Percentiles rank a stretch among this genome's conserved stretches.
Conservation (phyloP, 2,329 filamentous ascomycete species). For the Exophiala sp. region DNA sequence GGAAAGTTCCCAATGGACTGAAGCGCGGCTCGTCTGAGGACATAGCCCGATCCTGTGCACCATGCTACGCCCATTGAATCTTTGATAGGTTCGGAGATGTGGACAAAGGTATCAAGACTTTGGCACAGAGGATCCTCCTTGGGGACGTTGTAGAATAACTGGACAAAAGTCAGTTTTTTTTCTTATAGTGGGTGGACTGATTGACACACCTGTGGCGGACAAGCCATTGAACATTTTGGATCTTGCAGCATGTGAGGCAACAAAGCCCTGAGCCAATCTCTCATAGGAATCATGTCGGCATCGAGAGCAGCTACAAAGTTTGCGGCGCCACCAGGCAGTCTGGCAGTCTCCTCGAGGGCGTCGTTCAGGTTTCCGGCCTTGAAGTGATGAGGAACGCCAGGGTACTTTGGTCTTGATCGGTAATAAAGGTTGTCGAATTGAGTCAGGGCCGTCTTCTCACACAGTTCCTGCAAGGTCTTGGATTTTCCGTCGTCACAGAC, state of each 20-base stretch:
- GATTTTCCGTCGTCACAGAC: conserved; percentile 50
- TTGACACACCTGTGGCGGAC: conserved; percentile 26
- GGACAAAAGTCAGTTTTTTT: conserved; percentile 5
- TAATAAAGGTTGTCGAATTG: conserved; percentile 40
- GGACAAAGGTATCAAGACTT: conserved; percentile 23
- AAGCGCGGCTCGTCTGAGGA: conserved; percentile 29
- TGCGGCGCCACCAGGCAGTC: conserved; percentile 21
- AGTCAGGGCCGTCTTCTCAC: conserved; percentile 35
- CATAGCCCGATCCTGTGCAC: conserved; percentile 32
- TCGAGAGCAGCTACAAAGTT: conserved; percentile 31
- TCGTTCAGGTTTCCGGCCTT: conserved; percentile 30
- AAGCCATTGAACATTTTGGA: conserved; percentile 24
- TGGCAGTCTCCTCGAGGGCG: conserved; percentile 20
- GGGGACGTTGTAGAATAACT: conserved; percentile 31
- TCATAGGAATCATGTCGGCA: conserved; percentile 33
- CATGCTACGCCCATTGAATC: conserved; percentile 29
- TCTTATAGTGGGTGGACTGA: not conserved
- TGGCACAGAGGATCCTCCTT: conserved; percentile 28
- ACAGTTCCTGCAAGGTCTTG: conserved; percentile 37
- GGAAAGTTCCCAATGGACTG: conserved; percentile 30
- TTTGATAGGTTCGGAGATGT: conserved; percentile 30
- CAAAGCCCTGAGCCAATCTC: conserved; percentile 29
- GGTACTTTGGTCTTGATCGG: conserved; percentile 34
- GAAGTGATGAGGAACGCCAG: conserved; percentile 23
- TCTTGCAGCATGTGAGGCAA: conserved; percentile 28